Evolutionary conservation across 1,284 basidiomycete genomes (phyloP).

Genomic region (Ganoderma sinense): DNA sequence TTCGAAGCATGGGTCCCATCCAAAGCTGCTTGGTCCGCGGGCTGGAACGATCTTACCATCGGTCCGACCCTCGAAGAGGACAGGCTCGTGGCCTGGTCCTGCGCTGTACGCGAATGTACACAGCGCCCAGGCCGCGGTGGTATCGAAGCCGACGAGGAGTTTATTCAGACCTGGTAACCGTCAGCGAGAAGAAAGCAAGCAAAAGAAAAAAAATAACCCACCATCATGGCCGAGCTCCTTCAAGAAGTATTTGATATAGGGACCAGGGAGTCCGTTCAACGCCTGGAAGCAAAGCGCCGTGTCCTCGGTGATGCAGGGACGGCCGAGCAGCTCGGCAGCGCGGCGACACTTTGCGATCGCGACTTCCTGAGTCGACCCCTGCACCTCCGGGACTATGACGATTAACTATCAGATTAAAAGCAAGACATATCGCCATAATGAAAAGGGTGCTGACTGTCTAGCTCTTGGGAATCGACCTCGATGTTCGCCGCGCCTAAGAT

Average conservation of each 20-base stretch:
- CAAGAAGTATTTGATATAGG: constrained; percentile 97
- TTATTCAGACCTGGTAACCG: constrained; percentile 77
- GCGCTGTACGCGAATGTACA: constrained; percentile 97
- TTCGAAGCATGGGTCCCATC: constrained; percentile 94
- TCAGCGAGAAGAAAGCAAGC: not conserved
- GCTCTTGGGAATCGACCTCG: constrained; percentile 70
- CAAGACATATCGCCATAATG: not conserved
- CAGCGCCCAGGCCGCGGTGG: constrained; percentile 85
- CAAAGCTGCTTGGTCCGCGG: constrained; percentile 80
- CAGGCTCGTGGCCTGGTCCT: constrained; percentile 80
- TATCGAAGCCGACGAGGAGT: constrained; percentile 86
- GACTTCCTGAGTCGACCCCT: constrained; percentile 93
- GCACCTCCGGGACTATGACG: constrained; percentile 86
- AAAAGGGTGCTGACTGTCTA: constrained; percentile 64
- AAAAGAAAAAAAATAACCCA: constrained; percentile 26
- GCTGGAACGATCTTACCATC: constrained; percentile 90
- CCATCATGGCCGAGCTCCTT: constrained; percentile 82
- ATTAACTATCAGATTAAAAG: not conserved
- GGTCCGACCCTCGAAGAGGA: constrained; percentile 94
- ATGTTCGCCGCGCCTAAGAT: constrained; percentile 73
- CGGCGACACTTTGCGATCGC: constrained; percentile 88
- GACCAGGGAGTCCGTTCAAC: constrained; percentile 90
- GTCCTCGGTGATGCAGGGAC: constrained; percentile 96
- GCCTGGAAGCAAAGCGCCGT: constrained; percentile 94
- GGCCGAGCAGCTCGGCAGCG: constrained; percentile 85